A percentile compares a stretch with the other conserved stretches of the same genome.
Evolutionary conservation across 768 basidiomycete species (phyloP).

Genomic region (Pseudohyphozyma bogoriensis): DNA sequence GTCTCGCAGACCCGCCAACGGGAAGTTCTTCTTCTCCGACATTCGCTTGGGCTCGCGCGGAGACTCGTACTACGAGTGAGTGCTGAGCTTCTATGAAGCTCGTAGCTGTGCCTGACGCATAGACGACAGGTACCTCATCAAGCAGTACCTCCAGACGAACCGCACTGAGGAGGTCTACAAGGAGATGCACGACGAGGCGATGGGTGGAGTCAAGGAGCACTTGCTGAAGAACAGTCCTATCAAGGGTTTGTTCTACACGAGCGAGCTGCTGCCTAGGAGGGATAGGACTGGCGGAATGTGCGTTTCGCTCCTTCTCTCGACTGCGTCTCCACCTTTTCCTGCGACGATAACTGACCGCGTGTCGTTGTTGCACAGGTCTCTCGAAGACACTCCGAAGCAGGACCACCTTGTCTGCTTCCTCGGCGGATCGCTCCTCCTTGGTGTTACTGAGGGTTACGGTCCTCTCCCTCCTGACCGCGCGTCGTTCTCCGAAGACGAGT

Average conservation of each 20-base stretch:
- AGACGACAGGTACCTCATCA: constrained; percentile 43
- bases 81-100: constrained; percentile 35
- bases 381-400: constrained; percentile 46
- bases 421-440: constrained; percentile 81
- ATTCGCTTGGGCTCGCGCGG: constrained; percentile 85
- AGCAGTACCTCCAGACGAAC: constrained; percentile 69
- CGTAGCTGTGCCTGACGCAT: constrained; percentile 45
- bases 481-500: constrained; percentile 48
- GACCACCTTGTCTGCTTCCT: constrained; percentile 95
- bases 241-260: constrained; percentile 61
- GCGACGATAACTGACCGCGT: not conserved
- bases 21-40: constrained; percentile 54
- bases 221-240: constrained; percentile 55
- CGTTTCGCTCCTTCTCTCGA: constrained; percentile 9
- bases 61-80: constrained; percentile 76
- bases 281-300: constrained; percentile 29
- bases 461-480: constrained; percentile 11
- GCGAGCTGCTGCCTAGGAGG: constrained; percentile 63
- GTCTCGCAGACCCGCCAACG: constrained; percentile 44
- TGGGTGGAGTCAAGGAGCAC: constrained; percentile 65
- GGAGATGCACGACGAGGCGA: constrained; percentile 82
- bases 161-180: constrained; percentile 64
- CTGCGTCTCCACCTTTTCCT: not conserved
- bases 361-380: too few relatives aligned
- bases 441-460: constrained; percentile 48